Conservation (phyloP, 768 basidiomycete species). For the Crepidotus variabilis region DNA sequence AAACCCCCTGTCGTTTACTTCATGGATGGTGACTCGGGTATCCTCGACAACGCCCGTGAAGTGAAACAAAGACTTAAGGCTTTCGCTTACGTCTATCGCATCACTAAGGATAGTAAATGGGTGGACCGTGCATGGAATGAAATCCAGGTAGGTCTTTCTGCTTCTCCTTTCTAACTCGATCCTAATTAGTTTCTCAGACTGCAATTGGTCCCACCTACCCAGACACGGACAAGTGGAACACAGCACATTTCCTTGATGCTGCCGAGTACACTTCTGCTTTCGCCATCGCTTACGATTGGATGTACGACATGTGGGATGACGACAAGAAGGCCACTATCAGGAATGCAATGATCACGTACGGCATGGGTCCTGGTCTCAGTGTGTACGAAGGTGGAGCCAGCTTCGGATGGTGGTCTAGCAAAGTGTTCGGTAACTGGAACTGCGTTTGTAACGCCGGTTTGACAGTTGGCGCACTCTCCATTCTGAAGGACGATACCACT, state of each 20-base stretch:
- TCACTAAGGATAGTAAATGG: conserved; percentile 93
- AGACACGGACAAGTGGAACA: conserved; percentile 75
- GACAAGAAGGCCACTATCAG: conserved; percentile 70
- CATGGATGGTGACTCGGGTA: conserved; percentile 83
- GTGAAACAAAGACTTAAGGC: conserved; percentile 92
- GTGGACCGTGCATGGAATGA: conserved; percentile 83
- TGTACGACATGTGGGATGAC: conserved; percentile 78
- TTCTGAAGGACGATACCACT: conserved; percentile 78
- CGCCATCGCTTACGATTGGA: conserved; percentile 95
- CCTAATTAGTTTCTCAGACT: conserved; percentile 39
- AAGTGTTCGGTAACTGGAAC: conserved; percentile 92
- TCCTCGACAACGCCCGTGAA: conserved; percentile 86
- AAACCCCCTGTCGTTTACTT: conserved; percentile 65
- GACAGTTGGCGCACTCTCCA: conserved; percentile 86
- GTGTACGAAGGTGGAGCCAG: conserved; percentile 40
- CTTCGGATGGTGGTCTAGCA: conserved; percentile 78
- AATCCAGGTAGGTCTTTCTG: conserved; percentile 55
- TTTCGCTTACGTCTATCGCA: conserved; percentile 83
- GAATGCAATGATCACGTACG: conserved; percentile 71
- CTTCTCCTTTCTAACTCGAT: not conserved
- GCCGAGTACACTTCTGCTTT: conserved; percentile 90
- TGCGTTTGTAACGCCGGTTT: conserved; percentile 93
- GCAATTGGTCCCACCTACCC: conserved; percentile 66
- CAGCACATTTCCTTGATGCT: conserved; percentile 84
- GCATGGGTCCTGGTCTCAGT: conserved; percentile 61